A percentile compares a stretch with the other conserved stretches of the same genome.
Evolutionary conservation across 2,329 filamentous ascomycete genomes (phyloP).

Genomic region (Hirsutella rhossiliensis): DNA sequence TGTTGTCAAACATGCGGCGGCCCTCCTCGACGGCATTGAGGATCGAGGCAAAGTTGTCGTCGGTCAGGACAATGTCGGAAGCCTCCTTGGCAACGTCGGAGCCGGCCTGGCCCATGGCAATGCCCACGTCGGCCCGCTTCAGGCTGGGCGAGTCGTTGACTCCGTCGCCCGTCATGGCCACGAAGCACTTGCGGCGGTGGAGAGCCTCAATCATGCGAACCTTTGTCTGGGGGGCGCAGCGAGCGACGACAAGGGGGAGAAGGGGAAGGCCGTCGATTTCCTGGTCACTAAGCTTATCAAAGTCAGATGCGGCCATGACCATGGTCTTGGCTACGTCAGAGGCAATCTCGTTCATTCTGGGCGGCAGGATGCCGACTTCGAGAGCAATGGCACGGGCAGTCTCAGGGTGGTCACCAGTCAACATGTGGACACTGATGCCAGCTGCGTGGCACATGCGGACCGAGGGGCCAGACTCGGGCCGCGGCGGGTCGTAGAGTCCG

Average conservation of each 20-base stretch:
- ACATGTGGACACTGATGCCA: conserved; percentile 54
- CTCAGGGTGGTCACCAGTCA: conserved; percentile 57
- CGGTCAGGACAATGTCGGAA: conserved; percentile 54
- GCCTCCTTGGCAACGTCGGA: conserved; percentile 62
- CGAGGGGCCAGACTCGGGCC: conserved; percentile 50
- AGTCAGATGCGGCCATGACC: conserved; percentile 56
- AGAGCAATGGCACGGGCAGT: conserved; percentile 53
- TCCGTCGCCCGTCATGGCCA: conserved; percentile 61
- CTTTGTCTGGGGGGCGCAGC: conserved; percentile 60
- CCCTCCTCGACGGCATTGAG: conserved; percentile 61
- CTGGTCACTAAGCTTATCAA: conserved; percentile 51
- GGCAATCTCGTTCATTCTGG: conserved; percentile 35
- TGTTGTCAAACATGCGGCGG: conserved; percentile 60
- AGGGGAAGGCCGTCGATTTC: conserved; percentile 52
- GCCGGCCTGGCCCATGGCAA: conserved; percentile 57
- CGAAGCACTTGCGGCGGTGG: conserved; percentile 51
- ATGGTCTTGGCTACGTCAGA: conserved; percentile 44
- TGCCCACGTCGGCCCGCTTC: conserved; percentile 57
- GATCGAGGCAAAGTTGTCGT: conserved; percentile 63
- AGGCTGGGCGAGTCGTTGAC: conserved; percentile 60
- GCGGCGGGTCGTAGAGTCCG: conserved; percentile 62
- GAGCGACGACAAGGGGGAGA: conserved; percentile 55
- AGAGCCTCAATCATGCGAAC: conserved; percentile 66
- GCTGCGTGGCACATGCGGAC: conserved; percentile 47
- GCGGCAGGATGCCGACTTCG: conserved; percentile 50